phyloP scores from a whole-genome alignment of 371 early-diverging fungal species.

The Blastocladiella emersonii region DNA sequence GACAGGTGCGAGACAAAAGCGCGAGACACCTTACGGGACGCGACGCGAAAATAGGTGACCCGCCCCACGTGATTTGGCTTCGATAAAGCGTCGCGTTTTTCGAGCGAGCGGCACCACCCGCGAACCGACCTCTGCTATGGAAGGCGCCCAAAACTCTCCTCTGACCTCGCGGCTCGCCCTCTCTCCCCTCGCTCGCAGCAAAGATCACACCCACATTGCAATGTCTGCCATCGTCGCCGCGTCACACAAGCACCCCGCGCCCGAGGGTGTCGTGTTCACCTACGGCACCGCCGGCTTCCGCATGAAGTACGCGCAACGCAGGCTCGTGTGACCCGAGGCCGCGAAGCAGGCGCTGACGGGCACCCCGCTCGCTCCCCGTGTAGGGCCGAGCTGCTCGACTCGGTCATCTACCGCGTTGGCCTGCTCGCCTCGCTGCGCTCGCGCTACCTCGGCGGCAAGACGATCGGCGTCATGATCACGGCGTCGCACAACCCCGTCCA shows the following conservation, averaged over 20 bases:
- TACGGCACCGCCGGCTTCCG: slow-evolving; percentile 98
- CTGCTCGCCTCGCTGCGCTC: slow-evolving; percentile 86
- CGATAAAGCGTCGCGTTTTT: too few species aligned
- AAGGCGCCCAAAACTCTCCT: too few species aligned
- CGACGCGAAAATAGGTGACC: too few species aligned
- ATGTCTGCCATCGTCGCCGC: neutral
- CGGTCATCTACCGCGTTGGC: slow-evolving; percentile 90
- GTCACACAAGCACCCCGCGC: neutral
- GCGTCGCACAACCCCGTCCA: slow-evolving; percentile 97
- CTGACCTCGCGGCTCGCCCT: slow-evolving; percentile 10
- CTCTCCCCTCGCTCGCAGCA: too few species aligned
- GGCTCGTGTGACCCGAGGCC: too few species aligned
- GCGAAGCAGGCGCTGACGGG: too few species aligned
- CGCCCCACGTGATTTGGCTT: too few species aligned
- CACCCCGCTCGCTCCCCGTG: neutral
- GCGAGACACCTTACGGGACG: too few species aligned
- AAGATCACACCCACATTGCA: too few species aligned
- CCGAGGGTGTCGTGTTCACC: neutral
- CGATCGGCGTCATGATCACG: slow-evolving; percentile 98
- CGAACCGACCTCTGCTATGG: too few species aligned
- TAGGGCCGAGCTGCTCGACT: slow-evolving; percentile 39
- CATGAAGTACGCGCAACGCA: slow-evolving; percentile 44
- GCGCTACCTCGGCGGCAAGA: slow-evolving; percentile 64
- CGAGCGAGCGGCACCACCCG: too few species aligned
- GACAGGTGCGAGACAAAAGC: too few species aligned